Evolutionary conservation across 2,329 filamentous ascomycete species (phyloP), one percentile per base, ranked within the genome.

Genomic region (Xylaria sp.): DNA sequence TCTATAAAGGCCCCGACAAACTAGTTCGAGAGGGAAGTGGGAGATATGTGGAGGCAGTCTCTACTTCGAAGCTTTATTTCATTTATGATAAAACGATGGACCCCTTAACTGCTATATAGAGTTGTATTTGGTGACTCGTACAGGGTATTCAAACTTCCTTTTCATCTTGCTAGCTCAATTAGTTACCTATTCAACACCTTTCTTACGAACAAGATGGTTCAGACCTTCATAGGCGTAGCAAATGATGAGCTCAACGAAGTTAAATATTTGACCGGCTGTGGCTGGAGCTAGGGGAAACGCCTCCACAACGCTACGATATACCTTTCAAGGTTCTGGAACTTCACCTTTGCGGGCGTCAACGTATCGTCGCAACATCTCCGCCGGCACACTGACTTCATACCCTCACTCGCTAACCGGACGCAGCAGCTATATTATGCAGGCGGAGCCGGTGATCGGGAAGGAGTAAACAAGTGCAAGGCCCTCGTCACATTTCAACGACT

Each of bases 201-300:
- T 0, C 78, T 87, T 15, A 77, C 76, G 1, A 78, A 86, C 72
- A 77, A 80, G 66, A 88, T 88, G 66, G 81, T 87, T 2, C 85
- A 87, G 49, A 86, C 87, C 46, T 81, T 84, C 70, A 83, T 81
- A 2, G 78, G 77, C n/a, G 85, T 84, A 0, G 84, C 85, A 20
- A 83, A 84, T 63, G 86, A 84, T 1, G 85, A 86, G 0, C 83
- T 85, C 0, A 86, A 88, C 64, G 88, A 85, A 85, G 80, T 86
- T 5, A 84, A 88, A 72, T 84, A 81, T 63, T 77, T 88, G 26
- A 88, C 86, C 6, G 75, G 77, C 1, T 88, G 86, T 72, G 85
- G n/a, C 59, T 83, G 9, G 72, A 82, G 44, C 74, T 79, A 15
- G 83, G 84, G 7, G 73, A 83, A 3, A 83, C 79, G 10, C 77